Evolutionary conservation across 441 rosid species (phyloP), one percentile per base, ranked within the genome.

Genomic region (Pelargonium australe): DNA sequence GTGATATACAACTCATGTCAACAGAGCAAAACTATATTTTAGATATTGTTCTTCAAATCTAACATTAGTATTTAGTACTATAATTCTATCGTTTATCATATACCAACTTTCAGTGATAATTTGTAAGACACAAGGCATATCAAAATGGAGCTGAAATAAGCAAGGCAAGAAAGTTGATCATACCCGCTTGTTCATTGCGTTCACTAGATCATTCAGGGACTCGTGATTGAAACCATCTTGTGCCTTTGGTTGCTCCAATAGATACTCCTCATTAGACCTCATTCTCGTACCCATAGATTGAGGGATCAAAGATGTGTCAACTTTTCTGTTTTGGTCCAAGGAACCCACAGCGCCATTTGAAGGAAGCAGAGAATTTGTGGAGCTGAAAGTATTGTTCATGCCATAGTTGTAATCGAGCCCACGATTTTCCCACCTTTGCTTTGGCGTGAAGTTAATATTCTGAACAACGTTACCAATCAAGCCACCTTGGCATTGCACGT

Each of bases 131-230:
- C 44, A 31, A 72, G n/a, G 5, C 9, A 57, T 31, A 31, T 31
- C 37, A 72, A 71, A 61, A 20, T 14, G 28, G 1, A 47, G 73
- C 44, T 31, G 43, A 49, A 17, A 61, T 13, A 13, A n/a, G 60
- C 28, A 19, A 67, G 66, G 67, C 5, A 65, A 73, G 58, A 63
- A 61, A 25, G 12, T 57, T 13, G 63, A 23, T 53, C 71, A 69
- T 80, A 91, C 98, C 89, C 80, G 86, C 77, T 86, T 88, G 73
- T 84, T 74, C 89, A 87, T 82, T 66, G 82, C 82, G 60, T 73
- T 82, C 92, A 87, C 76, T 49, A 94, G 80, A 57, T 88, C 96
- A 63, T 88, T 93, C 55, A 91, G 72, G 34, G 88, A 78, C 7
- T 85, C 94, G 0, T 82, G 88, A 14, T 70, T 58, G 65, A 83